Evolutionary conservation across 2,329 filamentous ascomycete species (phyloP).

Genomic region (Pseudonectria buxi): DNA sequence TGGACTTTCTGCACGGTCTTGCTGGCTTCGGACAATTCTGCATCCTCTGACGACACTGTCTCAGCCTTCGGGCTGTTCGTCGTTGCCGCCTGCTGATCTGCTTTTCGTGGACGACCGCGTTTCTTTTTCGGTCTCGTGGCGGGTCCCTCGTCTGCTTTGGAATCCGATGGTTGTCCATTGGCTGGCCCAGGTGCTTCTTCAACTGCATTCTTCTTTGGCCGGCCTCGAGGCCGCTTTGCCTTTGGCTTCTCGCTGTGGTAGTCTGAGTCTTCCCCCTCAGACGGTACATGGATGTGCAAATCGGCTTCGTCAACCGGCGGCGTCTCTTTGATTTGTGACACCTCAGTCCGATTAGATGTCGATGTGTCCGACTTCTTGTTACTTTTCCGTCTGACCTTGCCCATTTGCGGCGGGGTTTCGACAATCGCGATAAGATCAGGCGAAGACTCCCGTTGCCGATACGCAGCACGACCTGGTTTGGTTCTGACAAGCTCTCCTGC

Average conservation of each 20-base stretch:
- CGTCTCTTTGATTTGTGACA: no score
- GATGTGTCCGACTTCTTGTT: background rate
- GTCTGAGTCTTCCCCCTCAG: constrained; percentile 10
- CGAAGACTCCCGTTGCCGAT: constrained; percentile 14
- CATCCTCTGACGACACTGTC: background rate
- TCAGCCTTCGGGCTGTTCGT: constrained; percentile 4
- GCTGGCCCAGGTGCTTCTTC: constrained; percentile 7
- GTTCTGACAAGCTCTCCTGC: constrained; percentile 3
- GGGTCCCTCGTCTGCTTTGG: constrained; percentile 5
- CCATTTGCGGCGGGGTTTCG: constrained; percentile 8
- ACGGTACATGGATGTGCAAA: background rate
- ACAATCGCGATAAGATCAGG: constrained; percentile 17
- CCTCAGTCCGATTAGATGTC: no score
- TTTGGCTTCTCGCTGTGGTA: constrained; percentile 12
- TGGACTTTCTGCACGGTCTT: constrained; percentile 1
- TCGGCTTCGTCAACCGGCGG: no score
- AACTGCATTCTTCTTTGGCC: constrained; percentile 24
- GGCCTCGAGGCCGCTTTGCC: constrained; percentile 25
- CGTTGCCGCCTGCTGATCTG: constrained; percentile 12
- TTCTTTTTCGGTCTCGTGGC: constrained; percentile 26
- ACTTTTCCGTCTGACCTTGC: constrained; percentile 1
- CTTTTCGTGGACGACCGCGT: constrained; percentile 38
- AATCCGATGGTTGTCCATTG: constrained; percentile 4
- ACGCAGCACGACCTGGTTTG: constrained; percentile 1
- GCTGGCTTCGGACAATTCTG: background rate